Evolutionary conservation across 1,284 basidiomycete genomes (phyloP).

Genomic region (Ceratobasidium sp.): DNA sequence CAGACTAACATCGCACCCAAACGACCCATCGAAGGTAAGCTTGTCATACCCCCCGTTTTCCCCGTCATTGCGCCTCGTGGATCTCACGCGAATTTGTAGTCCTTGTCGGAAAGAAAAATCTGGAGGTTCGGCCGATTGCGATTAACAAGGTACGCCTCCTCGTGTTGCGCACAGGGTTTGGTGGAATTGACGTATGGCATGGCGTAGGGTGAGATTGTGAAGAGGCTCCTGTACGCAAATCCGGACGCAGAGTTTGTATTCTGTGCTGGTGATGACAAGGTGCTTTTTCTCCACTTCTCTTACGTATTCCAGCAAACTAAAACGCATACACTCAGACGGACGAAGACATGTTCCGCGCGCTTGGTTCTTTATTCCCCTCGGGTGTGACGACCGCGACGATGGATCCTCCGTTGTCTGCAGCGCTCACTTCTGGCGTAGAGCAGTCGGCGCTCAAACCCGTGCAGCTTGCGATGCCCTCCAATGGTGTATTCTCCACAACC

Average conservation of each 20-base stretch:
- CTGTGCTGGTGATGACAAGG: constrained; percentile 98
- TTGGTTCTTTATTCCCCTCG: constrained; percentile 69
- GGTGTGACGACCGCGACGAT: constrained; percentile 63
- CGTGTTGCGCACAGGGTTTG: neutral
- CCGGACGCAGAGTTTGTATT: constrained; percentile 95
- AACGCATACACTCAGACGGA: constrained; percentile 68
- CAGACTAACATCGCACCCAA: constrained; percentile 92
- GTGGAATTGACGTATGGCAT: constrained; percentile 8
- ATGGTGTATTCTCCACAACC: constrained; percentile 86
- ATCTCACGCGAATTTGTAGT: constrained; percentile 59
- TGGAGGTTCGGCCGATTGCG: constrained; percentile 94
- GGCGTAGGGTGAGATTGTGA: constrained; percentile 89
- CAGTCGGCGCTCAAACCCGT: constrained; percentile 60
- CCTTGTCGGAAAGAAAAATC: constrained; percentile 96
- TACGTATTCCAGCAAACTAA: constrained; percentile 10
- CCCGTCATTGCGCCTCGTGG: neutral
- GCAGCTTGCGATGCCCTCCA: constrained; percentile 69
- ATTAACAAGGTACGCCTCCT: constrained; percentile 79
- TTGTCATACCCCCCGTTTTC: neutral
- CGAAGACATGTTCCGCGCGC: constrained; percentile 95
- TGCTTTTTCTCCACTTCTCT: constrained; percentile 53
- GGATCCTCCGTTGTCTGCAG: constrained; percentile 79
- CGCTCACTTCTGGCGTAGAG: constrained; percentile 58
- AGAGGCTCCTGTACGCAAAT: constrained; percentile 90
- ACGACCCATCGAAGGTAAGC: constrained; percentile 85